Conservation (phyloP, 768 basidiomycete genomes). For the Trichaptum fuscoviolaceum region DNA sequence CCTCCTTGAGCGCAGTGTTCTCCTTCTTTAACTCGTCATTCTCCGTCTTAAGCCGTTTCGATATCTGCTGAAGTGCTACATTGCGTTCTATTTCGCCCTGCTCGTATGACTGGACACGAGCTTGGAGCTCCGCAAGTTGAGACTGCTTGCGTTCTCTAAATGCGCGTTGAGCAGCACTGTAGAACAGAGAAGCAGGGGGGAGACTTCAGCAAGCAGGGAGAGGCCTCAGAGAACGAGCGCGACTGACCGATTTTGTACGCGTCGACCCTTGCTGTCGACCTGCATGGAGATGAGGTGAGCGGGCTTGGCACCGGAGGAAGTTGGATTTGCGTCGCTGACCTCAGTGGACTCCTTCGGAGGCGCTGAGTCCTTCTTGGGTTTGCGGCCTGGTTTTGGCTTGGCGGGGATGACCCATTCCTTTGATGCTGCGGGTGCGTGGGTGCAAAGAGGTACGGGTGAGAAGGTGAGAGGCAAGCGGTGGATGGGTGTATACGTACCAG, state of each 20-base stretch:
- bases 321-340: conserved; percentile 31
- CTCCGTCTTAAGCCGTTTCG: conserved; percentile 82
- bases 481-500: conserved; percentile 38
- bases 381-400: conserved; percentile 81
- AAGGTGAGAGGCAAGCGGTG: conserved; percentile 12
- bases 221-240: conserved; percentile 12
- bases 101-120: conserved; percentile 78
- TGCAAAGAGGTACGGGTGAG: conserved; percentile 9
- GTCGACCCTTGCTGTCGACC: conserved; percentile 55
- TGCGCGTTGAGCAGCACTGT: conserved; percentile 81
- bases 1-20: conserved; percentile 52
- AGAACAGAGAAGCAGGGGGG: conserved; percentile 2
- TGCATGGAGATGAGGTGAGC: conserved; percentile 18
- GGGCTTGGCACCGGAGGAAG: conserved; percentile 10
- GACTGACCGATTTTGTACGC: conserved; percentile 69
- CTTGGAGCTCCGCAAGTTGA: conserved; percentile 82
- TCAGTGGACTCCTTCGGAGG: conserved; percentile 40
- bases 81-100: conserved; percentile 89
- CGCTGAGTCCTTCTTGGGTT: conserved; percentile 69
- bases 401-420: conserved; percentile 87
- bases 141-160: conserved; percentile 88
- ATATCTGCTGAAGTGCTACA: conserved; percentile 75
- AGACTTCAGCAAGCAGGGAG: conserved; percentile 7
- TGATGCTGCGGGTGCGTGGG: conserved; percentile 48
- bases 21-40: conserved; percentile 71